phyloP scores from a whole-genome alignment of 495 filamentous ascomycete species.

The Sphaerosporella brunnea region DNA sequence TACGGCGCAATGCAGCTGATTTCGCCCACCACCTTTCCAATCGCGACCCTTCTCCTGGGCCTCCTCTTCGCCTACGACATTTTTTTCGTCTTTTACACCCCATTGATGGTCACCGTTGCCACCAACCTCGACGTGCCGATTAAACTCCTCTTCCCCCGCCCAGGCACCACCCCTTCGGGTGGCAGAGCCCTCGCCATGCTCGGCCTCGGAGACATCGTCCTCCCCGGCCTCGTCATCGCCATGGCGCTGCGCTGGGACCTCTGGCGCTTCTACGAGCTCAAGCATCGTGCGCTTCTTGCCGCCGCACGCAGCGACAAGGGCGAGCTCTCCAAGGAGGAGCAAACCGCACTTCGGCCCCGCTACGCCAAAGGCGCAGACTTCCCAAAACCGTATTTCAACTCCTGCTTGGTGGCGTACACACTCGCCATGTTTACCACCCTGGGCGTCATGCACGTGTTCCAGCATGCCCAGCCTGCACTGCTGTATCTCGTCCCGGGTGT shows the following conservation, averaged over 20 bases:
- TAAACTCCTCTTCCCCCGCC: constrained; percentile 72
- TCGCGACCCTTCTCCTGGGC: constrained; percentile 55
- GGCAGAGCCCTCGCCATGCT: constrained; percentile 52
- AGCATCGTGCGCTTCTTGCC: constrained; percentile 13
- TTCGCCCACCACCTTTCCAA: constrained; percentile 78
- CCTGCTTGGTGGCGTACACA: constrained; percentile 59
- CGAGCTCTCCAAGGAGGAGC: constrained; percentile 16
- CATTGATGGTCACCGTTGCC: constrained; percentile 90
- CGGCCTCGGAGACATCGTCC: constrained; percentile 78
- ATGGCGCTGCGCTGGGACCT: constrained; percentile 81
- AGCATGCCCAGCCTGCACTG: constrained; percentile 77
- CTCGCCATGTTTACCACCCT: constrained; percentile 64
- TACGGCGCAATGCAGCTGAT: constrained; percentile 61
- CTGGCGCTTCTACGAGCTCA: constrained; percentile 27
- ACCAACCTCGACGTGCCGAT: constrained; percentile 81
- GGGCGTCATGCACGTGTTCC: constrained; percentile 53
- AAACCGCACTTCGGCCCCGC: constrained; percentile 21
- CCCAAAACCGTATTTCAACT: constrained; percentile 74
- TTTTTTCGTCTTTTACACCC: constrained; percentile 93
- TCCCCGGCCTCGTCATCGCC: constrained; percentile 86
- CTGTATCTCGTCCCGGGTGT: constrained; percentile 87
- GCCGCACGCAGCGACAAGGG: neutral
- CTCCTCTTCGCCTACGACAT: constrained; percentile 90
- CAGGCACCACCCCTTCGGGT: constrained; percentile 23
- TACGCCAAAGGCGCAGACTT: constrained; percentile 40